Evolutionary conservation across 768 basidiomycete species (phyloP), one percentile per base, ranked within the genome.

Genomic region (Tylopilus balloui): DNA sequence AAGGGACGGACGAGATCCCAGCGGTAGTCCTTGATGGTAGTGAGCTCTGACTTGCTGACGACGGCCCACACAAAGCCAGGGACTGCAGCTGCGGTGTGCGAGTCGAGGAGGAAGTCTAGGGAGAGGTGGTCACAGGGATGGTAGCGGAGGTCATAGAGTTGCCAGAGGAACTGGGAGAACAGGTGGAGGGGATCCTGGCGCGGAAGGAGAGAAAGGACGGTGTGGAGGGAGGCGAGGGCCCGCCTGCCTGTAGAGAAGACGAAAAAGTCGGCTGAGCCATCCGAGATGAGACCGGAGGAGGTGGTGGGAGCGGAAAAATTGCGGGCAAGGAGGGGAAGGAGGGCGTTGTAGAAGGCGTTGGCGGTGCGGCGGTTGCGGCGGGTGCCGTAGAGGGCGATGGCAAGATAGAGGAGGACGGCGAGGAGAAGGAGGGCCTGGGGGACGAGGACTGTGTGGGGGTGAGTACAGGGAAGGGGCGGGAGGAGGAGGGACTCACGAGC

Each of bases 211-310:
- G 80, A 73, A 66, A 93, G 77, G 58, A 87, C 76, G 42, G 87
- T 83, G 73, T 95, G 92, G 45, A 93, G 74, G 25, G 86, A 87
- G 23, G 78, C 71, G 47, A 92, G 63, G 55, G 80, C 82, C 51
- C 87, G 85, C 51, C 93, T 74, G 46, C 93, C 93, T 3, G 92
- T 92, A 35, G 90, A 90, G 70, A 88, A 96, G 62, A 77, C 76
- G 73, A 91, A 88, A 63, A 83, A 87, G 70, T 92, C 89, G 3
- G 83, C 76, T 58, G 84, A 74, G 17, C 89, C 90, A 58, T 92
- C 91, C 34, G 73, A 48, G 28, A 76, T 75, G 42, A 86, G 68
- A 10, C 79, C 80, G 5, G 70, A 70, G 29, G 71, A 73, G 9
- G 76, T 72, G 1, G 66, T 45, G 2, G 90, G 85, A 39, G 71